Evolutionary conservation across 345 rosid genomes (phyloP), one percentile per base, ranked within the genome.

Genomic region (Syzygium aromaticum): DNA sequence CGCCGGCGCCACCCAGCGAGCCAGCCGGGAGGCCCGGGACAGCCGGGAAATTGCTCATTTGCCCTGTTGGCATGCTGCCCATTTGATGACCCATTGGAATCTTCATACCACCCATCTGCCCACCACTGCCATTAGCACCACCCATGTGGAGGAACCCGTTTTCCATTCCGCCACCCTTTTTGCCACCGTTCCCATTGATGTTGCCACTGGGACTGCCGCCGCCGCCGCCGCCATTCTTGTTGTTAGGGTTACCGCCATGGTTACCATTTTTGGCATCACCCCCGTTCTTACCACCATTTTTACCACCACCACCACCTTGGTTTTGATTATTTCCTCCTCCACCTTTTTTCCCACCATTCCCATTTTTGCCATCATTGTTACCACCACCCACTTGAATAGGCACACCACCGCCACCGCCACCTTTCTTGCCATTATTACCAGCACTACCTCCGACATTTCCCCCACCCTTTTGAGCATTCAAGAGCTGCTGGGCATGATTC

Each of bases 11-110:
- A 0, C 92, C 93, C 89, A 92, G 90, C 25, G 94, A 93, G 51
- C 92, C 43, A 5, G 98, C 97, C 0, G 99, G 98, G 21, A 95
- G 92, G 28, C 99, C 99, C 88, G 94, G 98, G 51, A 94, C 98
- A 3, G 99, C 96, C 10, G 93, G 93, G 84, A 93, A 83, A 84
- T 87, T 88, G 21, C 93, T 92, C 92, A 92, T 90, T 85, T 87
- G 94, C 86, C 90, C 95, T 90, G 90, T 91, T 1, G 94, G 89
- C 85, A 88, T n/a, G 80, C 54, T 85, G 33, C 91, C 91, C 92
- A 92, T 89, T 40, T 40, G 43, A 85, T 84, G 92, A 86, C 94
- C 95, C 90, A 92, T 90, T 15, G 85, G 88, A 3, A 87, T 88
- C 3, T 85, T 85, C 2, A 78, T 85, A 16, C 84, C 86, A 17